A percentile compares a stretch with the other conserved stretches of the same genome.
These are phyloP conservation scores for Darksidea phi DNA, from an alignment of 495 filamentous ascomycete genomes.

Conservation along the genomic window DNA sequence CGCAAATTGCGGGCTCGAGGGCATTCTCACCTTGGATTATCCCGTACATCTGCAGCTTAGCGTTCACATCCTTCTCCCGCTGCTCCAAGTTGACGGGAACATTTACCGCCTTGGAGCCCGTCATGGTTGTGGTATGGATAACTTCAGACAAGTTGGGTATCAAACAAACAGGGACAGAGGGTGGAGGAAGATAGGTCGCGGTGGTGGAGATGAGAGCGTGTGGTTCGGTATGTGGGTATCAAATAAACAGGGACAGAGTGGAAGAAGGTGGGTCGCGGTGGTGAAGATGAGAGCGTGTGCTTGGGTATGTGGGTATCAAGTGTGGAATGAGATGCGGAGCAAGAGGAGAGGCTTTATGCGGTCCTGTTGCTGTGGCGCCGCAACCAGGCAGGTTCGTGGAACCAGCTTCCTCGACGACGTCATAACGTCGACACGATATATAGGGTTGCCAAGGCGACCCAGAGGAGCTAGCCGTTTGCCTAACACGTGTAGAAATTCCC, in stretches of 20 bases:
- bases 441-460: neutral
- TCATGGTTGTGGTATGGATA: slow-evolving; percentile 12
- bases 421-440: slow-evolving; percentile 1
- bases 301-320: slow-evolving; percentile 16
- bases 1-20: neutral
- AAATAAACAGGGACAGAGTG: neutral
- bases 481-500: neutral
- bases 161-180: neutral
- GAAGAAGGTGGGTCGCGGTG: neutral
- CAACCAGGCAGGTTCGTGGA: neutral
- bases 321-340: neutral
- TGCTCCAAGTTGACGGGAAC: slow-evolving; percentile 44
- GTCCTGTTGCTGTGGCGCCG: slow-evolving; percentile 9
- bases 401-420: slow-evolving; percentile 4
- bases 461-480: neutral
- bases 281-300: neutral
- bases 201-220: neutral
- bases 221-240: slow-evolving; percentile 3
- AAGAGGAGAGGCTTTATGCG: slow-evolving; percentile 3
- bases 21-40: slow-evolving; percentile 65
- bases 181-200: neutral
- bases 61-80: slow-evolving; percentile 69
- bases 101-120: slow-evolving; percentile 44
- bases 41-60: slow-evolving; percentile 92
- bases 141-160: neutral